These are phyloP conservation scores for Corymbia maculata DNA, from an alignment of 345 rosid species.

Conservation along the genomic window DNA sequence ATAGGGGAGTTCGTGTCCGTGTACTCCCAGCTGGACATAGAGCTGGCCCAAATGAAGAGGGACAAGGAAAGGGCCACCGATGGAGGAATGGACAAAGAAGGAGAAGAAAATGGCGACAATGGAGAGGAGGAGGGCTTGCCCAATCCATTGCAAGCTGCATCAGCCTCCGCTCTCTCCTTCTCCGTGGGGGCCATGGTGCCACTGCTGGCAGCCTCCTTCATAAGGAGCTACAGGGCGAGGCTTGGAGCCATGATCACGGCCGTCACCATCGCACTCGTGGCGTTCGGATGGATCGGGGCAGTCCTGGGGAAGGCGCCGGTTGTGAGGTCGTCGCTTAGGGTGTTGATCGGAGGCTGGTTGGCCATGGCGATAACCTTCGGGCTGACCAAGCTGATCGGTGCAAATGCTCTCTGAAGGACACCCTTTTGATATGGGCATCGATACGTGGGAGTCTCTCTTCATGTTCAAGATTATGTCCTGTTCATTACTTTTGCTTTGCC, in stretches of 20 bases:
- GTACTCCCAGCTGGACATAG: constrained; percentile 73
- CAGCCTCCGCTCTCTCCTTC: constrained; percentile 83
- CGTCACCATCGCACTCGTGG: constrained; percentile 47
- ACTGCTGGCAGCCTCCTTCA: constrained; percentile 67
- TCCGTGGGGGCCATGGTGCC: constrained; percentile 82
- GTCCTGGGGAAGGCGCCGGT: constrained; percentile 63
- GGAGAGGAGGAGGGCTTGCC: constrained; percentile 49
- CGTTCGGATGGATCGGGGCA: constrained; percentile 79
- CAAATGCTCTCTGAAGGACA: constrained; percentile 32
- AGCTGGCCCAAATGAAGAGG: constrained; percentile 66
- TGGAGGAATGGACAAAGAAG: neutral
- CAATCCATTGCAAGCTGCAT: constrained; percentile 75
- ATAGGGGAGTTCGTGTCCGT: constrained; percentile 94
- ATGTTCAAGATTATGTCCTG: neutral
- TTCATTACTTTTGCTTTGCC: neutral
- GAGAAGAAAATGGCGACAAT: neutral
- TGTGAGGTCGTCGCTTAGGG: constrained; percentile 47
- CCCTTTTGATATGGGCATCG: neutral
- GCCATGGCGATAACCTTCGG: constrained; percentile 94
- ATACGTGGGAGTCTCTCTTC: neutral
- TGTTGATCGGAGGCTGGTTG: constrained; percentile 82
- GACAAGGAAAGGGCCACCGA: constrained; percentile 6
- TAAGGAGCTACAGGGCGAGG: constrained; percentile 52
- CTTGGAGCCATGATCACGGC: constrained; percentile 46
- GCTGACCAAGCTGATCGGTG: constrained; percentile 66